Base-by-base conservation (phyloP, 192 early-diverging fungal species). In the Umbelopsis isabellina region DNA sequence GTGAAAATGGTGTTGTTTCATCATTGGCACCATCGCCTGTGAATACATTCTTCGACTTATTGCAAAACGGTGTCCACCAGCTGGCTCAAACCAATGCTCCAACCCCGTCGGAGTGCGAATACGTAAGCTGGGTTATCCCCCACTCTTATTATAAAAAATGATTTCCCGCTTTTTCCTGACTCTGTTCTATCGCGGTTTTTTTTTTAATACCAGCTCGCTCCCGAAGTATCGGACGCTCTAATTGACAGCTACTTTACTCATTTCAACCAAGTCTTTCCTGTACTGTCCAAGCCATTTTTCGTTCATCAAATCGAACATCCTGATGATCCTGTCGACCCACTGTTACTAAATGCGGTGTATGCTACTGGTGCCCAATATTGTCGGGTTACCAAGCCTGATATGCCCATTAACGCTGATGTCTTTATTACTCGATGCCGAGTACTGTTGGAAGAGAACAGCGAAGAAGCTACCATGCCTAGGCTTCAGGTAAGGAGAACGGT, bases 241-340 rank as follows among this genome's bases (percentile, higher is more conserved):
- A 71, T 55, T 48, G 49, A 72, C 16, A 45, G 64, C n/a, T 79
- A 49, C 30, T 79, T 79, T 68, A 37, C 22, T 47, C 51, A 79
- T 44, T 75, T 79, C 67, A 79, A 79, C 49, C 46, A 69, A 44
- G 47, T 79, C 4, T 79, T 79, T 22, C 78, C 78, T 11, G 52
- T 79, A 15, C 49, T 79, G 21, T 72, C 66, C 18, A 52, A 68
- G 15, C 74, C 73, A 8, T 68, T 73, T 41, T 79, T 79, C 46
- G 50, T 73, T 22, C 55, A 46, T 50, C 68, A 75, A 46, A 35
- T 72, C 1, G 30, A 69, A 11, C n/a, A 61, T 15, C 37, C 20
- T 1, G 22, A 61, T 20, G 44, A 72, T 21, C 18, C 41, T 46
- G 46, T 79, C 9, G 61, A 75, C 37, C 71, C 74, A 8, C 48